phyloP scores from a whole-genome alignment of 2,329 filamentous ascomycete genomes.

The Talaromyces sp. region DNA sequence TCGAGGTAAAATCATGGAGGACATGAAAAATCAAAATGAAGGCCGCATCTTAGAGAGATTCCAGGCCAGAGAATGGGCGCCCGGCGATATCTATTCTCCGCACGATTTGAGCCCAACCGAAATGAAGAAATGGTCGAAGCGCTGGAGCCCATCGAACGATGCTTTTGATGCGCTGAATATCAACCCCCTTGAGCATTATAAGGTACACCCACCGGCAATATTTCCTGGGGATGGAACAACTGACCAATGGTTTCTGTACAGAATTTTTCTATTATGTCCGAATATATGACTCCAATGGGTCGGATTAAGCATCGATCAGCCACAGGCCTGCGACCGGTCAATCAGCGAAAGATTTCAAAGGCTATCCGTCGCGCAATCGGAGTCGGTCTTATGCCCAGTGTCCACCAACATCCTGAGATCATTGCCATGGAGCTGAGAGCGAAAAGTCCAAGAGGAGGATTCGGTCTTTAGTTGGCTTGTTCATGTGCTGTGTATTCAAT shows the following conservation, averaged over 20 bases:
- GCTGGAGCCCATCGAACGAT: constrained; percentile 58
- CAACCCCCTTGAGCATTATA: constrained; percentile 80
- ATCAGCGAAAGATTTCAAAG: constrained; percentile 91
- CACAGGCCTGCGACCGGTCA: constrained; percentile 79
- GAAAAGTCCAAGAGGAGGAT: constrained; percentile 18
- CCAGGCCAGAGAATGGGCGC: constrained; percentile 64
- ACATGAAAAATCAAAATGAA: constrained; percentile 37
- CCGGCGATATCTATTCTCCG: constrained; percentile 85
- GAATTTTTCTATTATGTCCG: constrained; percentile 91
- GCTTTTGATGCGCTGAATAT: constrained; percentile 76
- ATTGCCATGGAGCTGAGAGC: constrained; percentile 46
- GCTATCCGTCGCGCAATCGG: constrained; percentile 86
- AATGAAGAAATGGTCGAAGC: constrained; percentile 74
- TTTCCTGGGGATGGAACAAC: background rate
- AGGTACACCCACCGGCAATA: constrained; percentile 52
- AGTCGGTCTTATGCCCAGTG: constrained; percentile 85
- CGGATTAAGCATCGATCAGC: constrained; percentile 73
- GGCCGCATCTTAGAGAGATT: constrained; percentile 39
- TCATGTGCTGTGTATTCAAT: background rate
- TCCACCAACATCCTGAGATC: constrained; percentile 84
- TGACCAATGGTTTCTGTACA: constrained; percentile 35
- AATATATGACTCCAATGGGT: constrained; percentile 81
- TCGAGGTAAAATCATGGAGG: constrained; percentile 34
- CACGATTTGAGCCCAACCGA: constrained; percentile 77
- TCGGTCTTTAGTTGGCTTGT: constrained; percentile 22